A percentile compares a stretch with the other conserved stretches of the same genome.
These are phyloP conservation scores for Rhizopogon roseolus DNA, from an alignment of 768 basidiomycete genomes.

Conservation along the genomic window DNA sequence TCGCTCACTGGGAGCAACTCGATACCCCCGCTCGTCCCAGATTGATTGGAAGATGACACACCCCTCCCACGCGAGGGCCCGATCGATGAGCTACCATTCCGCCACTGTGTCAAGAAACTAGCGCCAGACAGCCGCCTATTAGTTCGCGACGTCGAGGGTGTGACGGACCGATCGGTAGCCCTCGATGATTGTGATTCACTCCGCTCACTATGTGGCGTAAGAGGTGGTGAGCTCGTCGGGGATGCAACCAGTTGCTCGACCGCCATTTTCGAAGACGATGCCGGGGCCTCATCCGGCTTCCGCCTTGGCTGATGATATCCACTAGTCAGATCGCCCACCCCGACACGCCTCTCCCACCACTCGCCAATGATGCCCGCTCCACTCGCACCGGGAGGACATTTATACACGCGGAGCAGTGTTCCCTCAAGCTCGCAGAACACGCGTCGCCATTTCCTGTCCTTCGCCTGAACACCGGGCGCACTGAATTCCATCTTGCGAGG, in stretches of 20 bases:
- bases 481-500: slow-evolving; percentile 93
- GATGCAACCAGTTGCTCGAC: slow-evolving; percentile 9
- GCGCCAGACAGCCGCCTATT: slow-evolving; percentile 23
- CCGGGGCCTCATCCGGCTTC: slow-evolving; percentile 21
- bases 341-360: slow-evolving; percentile 78
- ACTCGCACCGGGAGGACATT: slow-evolving; percentile 35
- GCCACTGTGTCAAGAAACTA: slow-evolving; percentile 24
- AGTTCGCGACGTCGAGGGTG: slow-evolving; percentile 11
- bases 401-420: slow-evolving; percentile 80
- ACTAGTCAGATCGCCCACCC: slow-evolving; percentile 56
- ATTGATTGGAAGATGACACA: not conserved
- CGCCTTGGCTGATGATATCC: slow-evolving; percentile 21
- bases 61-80: slow-evolving; percentile 9
- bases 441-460: slow-evolving; percentile 88
- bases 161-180: slow-evolving; percentile 8
- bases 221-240: slow-evolving; percentile 4
- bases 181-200: slow-evolving; percentile 21
- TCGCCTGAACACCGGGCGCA: slow-evolving; percentile 78
- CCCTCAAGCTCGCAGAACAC: slow-evolving; percentile 89
- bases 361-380: slow-evolving; percentile 55
- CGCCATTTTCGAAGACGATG: slow-evolving; percentile 12
- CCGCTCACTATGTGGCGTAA: slow-evolving; percentile 8
- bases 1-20: slow-evolving; percentile 19
- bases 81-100: slow-evolving; percentile 6
- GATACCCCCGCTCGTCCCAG: slow-evolving; percentile 6